Percentiles rank a stretch among this genome's conserved stretches.
These are phyloP conservation scores for Cerrena zonata DNA, from an alignment of 1,284 basidiomycete species.

Conservation along the genomic window DNA sequence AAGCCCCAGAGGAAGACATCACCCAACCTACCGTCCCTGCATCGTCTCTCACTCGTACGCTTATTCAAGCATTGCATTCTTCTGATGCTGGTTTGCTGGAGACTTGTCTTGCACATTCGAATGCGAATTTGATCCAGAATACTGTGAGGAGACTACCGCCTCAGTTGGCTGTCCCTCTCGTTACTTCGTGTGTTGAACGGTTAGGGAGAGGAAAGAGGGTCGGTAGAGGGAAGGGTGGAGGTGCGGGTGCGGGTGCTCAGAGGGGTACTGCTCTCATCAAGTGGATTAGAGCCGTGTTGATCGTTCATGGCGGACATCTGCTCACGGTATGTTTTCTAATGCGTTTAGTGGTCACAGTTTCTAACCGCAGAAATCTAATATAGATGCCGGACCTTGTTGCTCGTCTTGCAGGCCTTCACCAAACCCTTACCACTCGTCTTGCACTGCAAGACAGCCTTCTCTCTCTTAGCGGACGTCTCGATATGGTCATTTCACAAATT, in stretches of 20 bases:
- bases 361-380: constrained; percentile 19
- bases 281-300: constrained; percentile 86
- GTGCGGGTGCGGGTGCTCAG: constrained; percentile 80
- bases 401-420: constrained; percentile 78
- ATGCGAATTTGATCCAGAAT: constrained; percentile 76
- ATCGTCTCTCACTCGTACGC: constrained; percentile 85
- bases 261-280: constrained; percentile 77
- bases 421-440: constrained; percentile 76
- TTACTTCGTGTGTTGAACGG: constrained; percentile 86
- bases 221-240: constrained; percentile 72
- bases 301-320: constrained; percentile 86
- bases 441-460: constrained; percentile 82
- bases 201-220: constrained; percentile 74
- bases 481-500: constrained; percentile 91
- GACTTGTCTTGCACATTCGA: constrained; percentile 82
- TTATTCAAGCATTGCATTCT: constrained; percentile 95
- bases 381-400: constrained; percentile 83
- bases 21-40: constrained; percentile 59
- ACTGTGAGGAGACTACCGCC: constrained; percentile 86
- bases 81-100: constrained; percentile 86
- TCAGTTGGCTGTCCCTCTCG: constrained; percentile 82
- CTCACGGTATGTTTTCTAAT: constrained; percentile 70
- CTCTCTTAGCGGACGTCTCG: constrained; percentile 82
- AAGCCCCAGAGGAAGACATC: constrained; percentile 32
- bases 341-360: background rate